These are phyloP conservation scores for Hanseniaspora sp. DNA, from an alignment of 1,139 yeast species.

Conservation along the genomic window DNA sequence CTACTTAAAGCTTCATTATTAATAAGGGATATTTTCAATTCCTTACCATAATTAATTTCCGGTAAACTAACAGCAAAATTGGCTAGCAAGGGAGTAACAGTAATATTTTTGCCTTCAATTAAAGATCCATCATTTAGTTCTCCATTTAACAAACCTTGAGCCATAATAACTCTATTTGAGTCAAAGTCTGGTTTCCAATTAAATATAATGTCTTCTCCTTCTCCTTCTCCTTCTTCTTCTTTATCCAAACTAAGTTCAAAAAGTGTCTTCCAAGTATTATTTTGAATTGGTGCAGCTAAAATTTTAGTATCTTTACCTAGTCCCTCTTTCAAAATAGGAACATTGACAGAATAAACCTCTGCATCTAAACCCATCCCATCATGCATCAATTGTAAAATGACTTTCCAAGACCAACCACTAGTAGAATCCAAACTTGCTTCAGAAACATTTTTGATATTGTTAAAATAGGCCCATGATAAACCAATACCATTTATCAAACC, in stretches of 20 bases:
- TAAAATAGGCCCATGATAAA: constrained; percentile 64
- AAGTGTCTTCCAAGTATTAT: constrained; percentile 57
- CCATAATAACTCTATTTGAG: constrained; percentile 51
- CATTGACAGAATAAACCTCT: constrained; percentile 72
- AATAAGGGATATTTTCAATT: not conserved
- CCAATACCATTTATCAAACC: constrained; percentile 62
- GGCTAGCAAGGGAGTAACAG: constrained; percentile 80
- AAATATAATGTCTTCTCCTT: constrained; percentile 43
- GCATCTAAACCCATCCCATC: constrained; percentile 29
- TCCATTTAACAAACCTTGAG: constrained; percentile 40
- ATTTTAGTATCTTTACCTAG: constrained; percentile 46
- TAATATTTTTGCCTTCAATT: constrained; percentile 38
- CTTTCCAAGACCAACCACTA: constrained; percentile 51
- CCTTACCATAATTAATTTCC: constrained; percentile 46
- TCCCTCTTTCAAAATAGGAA: constrained; percentile 55
- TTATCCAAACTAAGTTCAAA: not conserved
- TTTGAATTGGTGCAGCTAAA: constrained; percentile 62
- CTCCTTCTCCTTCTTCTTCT: constrained; percentile 31
- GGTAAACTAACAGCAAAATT: constrained; percentile 44
- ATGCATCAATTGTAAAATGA: constrained; percentile 45
- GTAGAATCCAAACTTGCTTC: constrained; percentile 51
- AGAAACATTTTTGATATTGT: constrained; percentile 42
- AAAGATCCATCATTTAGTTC: constrained; percentile 35
- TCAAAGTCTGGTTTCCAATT: constrained; percentile 79
- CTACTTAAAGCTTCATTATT: not conserved